phyloP scores from a whole-genome alignment of 1,139 yeast genomes.

The Yamadazyma trypodendri region DNA sequence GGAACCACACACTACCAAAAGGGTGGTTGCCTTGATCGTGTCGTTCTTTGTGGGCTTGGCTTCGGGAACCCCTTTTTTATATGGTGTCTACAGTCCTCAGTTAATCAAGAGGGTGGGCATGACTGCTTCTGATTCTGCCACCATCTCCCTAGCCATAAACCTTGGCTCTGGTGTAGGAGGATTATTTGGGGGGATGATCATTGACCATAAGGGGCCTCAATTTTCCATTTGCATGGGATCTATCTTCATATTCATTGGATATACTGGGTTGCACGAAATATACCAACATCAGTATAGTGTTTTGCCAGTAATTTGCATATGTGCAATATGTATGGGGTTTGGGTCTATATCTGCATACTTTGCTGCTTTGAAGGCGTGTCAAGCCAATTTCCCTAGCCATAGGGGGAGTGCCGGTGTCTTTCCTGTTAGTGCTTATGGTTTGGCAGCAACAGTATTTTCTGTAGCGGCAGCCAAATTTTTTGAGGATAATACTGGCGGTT shows the following conservation, averaged over 20 bases:
- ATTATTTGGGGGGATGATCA: constrained; percentile 63
- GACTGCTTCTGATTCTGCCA: constrained; percentile 61
- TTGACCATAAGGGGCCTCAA: constrained; percentile 60
- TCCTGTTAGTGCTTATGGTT: constrained; percentile 59
- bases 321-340: constrained; percentile 52
- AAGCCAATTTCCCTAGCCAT: constrained; percentile 66
- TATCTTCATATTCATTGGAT: constrained; percentile 42
- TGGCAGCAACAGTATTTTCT: constrained; percentile 46
- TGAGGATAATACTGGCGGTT: constrained; percentile 41
- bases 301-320: constrained; percentile 29
- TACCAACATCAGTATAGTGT: constrained; percentile 24
- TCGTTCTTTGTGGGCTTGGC: constrained; percentile 39
- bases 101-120: constrained; percentile 55
- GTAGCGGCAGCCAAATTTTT: constrained; percentile 46
- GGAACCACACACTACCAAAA: constrained; percentile 3
- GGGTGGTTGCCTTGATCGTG: constrained; percentile 18
- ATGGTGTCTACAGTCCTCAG: constrained; percentile 74
- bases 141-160: constrained; percentile 58
- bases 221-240: constrained; percentile 56
- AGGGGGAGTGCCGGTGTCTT: constrained; percentile 69
- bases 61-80: constrained; percentile 71
- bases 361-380: constrained; percentile 66
- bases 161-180: constrained; percentile 71
- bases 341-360: constrained; percentile 67
- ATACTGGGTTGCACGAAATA: constrained; percentile 32